Evolutionary conservation across 2,329 filamentous ascomycete genomes (phyloP).

Genomic region (Teratosphaeria pseudoeucalypti): DNA sequence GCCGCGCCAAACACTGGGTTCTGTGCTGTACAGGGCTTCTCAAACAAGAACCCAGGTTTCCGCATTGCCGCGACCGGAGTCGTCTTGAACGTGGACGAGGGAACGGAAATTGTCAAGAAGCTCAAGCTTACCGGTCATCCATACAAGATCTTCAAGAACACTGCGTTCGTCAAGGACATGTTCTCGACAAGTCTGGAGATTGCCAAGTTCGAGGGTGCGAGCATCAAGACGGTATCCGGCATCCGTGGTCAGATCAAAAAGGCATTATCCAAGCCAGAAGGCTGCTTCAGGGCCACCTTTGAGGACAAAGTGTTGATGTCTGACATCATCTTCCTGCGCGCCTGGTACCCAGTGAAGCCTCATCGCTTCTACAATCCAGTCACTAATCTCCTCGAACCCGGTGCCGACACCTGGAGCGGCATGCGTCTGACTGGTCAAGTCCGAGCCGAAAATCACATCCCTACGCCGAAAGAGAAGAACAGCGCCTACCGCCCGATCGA

Average conservation of each 20-base stretch:
- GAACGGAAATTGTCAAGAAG: constrained; percentile 97
- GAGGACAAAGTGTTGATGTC: constrained; percentile 97
- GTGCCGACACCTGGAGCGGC: constrained; percentile 55
- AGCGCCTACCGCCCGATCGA: constrained; percentile 65
- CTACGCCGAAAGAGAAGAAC: constrained; percentile 73
- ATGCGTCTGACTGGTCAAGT: constrained; percentile 95
- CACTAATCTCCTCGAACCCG: constrained; percentile 64
- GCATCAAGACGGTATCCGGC: constrained; percentile 91
- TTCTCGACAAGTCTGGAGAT: constrained; percentile 88
- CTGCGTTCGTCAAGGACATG: constrained; percentile 98
- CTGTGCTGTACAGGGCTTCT: constrained; percentile 83
- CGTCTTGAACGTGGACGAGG: constrained; percentile 87
- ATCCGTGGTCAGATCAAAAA: constrained; percentile 96
- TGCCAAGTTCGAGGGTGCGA: constrained; percentile 93
- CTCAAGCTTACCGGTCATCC: constrained; percentile 88
- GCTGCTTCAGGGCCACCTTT: constrained; percentile 92
- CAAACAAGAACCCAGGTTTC: constrained; percentile 76
- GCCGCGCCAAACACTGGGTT: constrained; percentile 95
- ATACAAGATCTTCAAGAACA: constrained; percentile 99
- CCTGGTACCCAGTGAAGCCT: constrained; percentile 94
- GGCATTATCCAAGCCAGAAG: constrained; percentile 84
- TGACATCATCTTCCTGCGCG: constrained; percentile 90
- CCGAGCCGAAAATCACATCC: constrained; percentile 61
- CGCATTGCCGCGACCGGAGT: constrained; percentile 90
- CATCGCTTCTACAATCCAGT: constrained; percentile 96